Conservation (phyloP, 192 early-diverging fungal species). For the Entomortierella lignicola region DNA sequence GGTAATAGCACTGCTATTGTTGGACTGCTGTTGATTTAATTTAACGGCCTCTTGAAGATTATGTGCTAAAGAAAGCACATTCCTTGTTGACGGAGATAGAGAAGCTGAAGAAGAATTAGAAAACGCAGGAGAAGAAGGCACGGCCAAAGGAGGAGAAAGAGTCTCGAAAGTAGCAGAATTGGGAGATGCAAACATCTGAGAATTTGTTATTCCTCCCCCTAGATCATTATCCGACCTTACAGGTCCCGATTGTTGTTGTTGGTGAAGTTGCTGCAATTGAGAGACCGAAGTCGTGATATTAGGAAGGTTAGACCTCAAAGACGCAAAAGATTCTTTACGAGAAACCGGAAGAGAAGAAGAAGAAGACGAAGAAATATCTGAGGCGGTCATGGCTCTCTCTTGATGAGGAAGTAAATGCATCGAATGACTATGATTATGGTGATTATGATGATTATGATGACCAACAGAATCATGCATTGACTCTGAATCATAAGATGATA, state of each 20-base stretch:
- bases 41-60: constrained; percentile 29
- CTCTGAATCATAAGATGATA: neutral
- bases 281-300: neutral
- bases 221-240: neutral
- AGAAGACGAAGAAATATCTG: neutral
- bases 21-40: too few species aligned
- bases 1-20: too few species aligned
- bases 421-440: neutral
- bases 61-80: constrained; percentile 29
- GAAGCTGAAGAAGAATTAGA: constrained; percentile 4
- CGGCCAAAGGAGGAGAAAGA: neutral
- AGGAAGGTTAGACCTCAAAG: constrained; percentile 3
- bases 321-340: constrained; percentile 17
- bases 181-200: constrained; percentile 8
- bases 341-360: constrained; percentile 5
- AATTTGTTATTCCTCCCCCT: neutral
- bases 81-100: neutral
- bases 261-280: too few species aligned
- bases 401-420: constrained; percentile 10
- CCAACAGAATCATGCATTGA: neutral
- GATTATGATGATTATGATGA: neutral
- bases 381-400: neutral
- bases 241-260: neutral
- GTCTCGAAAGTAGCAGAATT: constrained; percentile 8
- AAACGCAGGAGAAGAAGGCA: neutral